phyloP scores from a whole-genome alignment of 371 early-diverging fungal species.

The Blakeslea trispora region DNA sequence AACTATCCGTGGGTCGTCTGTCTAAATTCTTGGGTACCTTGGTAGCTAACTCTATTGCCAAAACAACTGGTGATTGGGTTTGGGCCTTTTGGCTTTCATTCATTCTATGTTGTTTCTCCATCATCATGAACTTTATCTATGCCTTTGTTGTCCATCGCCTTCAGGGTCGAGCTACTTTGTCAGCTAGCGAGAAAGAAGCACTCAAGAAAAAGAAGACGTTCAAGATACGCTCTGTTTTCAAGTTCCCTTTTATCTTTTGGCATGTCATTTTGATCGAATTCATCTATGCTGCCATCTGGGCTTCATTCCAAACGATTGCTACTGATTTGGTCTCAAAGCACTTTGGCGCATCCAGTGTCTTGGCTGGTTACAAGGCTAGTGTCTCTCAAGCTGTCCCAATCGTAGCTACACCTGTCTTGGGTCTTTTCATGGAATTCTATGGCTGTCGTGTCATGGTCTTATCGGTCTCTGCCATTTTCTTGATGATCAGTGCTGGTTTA shows the following conservation, averaged over 20 bases:
- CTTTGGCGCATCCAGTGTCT: conserved; percentile 29
- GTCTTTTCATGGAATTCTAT: conserved; percentile 58
- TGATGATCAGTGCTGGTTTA: conserved; percentile 35
- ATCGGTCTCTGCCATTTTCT: conserved; percentile 34
- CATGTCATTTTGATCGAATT: conserved; percentile 42
- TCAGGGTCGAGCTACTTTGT: conserved; percentile 12
- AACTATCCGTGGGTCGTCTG: conserved; percentile 66
- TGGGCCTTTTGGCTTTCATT: conserved; percentile 44
- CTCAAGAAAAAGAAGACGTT: conserved; percentile 27
- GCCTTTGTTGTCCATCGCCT: conserved; percentile 37
- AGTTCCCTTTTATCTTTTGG: conserved; percentile 48
- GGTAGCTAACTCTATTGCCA: conserved; percentile 32
- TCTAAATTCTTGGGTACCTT: conserved; percentile 45
- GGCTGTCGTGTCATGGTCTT: conserved; percentile 40
- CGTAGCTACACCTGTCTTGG: conserved; percentile 67
- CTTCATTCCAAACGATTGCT: conserved; percentile 47
- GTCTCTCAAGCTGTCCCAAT: conserved; percentile 70
- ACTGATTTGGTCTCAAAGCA: conserved; percentile 42
- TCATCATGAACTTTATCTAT: conserved; percentile 57
- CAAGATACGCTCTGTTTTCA: conserved; percentile 27
- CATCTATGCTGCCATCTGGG: conserved; percentile 50
- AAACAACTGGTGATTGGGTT: conserved; percentile 40
- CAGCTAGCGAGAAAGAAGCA: conserved; percentile 17
- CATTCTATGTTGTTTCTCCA: conserved; percentile 50
- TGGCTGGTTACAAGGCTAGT: conserved; percentile 62